Evolutionary conservation across 352 stramenopile genomes (phyloP).

Genomic region (Phytophthora hibernalis): DNA sequence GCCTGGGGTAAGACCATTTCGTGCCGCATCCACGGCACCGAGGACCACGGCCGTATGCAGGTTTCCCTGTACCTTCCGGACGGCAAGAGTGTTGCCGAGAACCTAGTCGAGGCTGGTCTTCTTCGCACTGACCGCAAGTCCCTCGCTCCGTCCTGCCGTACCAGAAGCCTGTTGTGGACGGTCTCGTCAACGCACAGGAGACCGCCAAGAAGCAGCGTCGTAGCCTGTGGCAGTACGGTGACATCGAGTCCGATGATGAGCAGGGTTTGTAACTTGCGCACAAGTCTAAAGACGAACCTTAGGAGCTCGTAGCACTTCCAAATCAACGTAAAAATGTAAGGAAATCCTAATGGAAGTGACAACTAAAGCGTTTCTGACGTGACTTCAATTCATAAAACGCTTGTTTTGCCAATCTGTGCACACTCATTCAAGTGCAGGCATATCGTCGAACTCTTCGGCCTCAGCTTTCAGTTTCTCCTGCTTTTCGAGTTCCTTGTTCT

Average conservation of each 20-base stretch:
- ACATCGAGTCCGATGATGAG: slow-evolving; percentile 97
- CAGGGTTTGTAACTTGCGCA: slow-evolving; percentile 31
- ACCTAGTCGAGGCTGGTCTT: slow-evolving; percentile 90
- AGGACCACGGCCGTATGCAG: slow-evolving; percentile 72
- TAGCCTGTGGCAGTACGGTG: slow-evolving; percentile 97
- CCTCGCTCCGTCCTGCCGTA: slow-evolving; percentile 65
- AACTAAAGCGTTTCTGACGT: slow-evolving; percentile 11
- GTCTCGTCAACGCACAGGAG: slow-evolving; percentile 92
- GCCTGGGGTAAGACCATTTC: slow-evolving; percentile 94
- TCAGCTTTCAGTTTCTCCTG: slow-evolving; percentile 72
- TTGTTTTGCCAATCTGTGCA: slow-evolving; percentile 59
- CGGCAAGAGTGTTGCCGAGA: slow-evolving; percentile 90
- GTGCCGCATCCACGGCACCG: slow-evolving; percentile 69
- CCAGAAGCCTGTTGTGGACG: slow-evolving; percentile 88
- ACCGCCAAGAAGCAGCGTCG: slow-evolving; percentile 92
- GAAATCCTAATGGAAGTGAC: slow-evolving; percentile 22
- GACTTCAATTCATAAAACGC: too few species aligned
- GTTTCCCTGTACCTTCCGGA: slow-evolving; percentile 81
- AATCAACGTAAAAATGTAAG: slow-evolving; percentile 32
- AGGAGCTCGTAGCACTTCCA: slow-evolving; percentile 29
- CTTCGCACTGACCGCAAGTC: slow-evolving; percentile 88
- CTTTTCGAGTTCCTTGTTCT: slow-evolving; percentile 80
- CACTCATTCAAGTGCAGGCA: slow-evolving; percentile 80
- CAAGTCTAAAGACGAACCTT: slow-evolving; percentile 13
- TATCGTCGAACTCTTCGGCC: slow-evolving; percentile 82